Percentiles rank a stretch among this genome's conserved stretches.
These are phyloP conservation scores for Rosa persica DNA, from an alignment of 306 rosid species.

Conservation along the genomic window DNA sequence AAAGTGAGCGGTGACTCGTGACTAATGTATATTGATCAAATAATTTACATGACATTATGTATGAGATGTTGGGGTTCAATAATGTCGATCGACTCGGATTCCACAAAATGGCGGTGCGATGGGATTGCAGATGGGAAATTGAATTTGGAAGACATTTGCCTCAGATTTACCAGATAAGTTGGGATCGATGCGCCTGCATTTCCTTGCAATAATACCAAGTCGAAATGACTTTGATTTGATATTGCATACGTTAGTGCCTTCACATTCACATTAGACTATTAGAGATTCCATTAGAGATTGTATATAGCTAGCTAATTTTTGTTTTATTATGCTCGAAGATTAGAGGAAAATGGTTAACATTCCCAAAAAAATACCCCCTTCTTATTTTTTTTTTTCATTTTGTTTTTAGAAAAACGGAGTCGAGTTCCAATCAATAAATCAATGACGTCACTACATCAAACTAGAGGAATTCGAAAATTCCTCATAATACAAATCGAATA, in stretches of 20 bases:
- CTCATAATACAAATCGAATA: no score
- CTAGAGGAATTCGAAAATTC: no score
- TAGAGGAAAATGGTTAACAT: neutral
- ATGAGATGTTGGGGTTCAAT: neutral
- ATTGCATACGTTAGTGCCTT: neutral
- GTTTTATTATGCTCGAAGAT: neutral
- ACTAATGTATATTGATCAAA: neutral
- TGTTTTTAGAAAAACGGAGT: no score
- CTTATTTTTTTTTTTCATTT: neutral
- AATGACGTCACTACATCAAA: no score
- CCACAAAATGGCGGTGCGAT: neutral
- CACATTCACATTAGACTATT: neutral
- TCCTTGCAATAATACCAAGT: slow-evolving; percentile 1
- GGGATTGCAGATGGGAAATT: slow-evolving; percentile 12
- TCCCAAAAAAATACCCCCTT: neutral
- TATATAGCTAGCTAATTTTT: neutral
- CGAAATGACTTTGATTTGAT: slow-evolving; percentile 38
- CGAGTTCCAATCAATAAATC: no score
- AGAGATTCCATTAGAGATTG: no score
- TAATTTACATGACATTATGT: neutral
- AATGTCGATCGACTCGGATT: neutral
- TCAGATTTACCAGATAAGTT: slow-evolving; percentile 29
- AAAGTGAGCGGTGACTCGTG: neutral
- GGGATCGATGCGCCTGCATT: slow-evolving; percentile 16
- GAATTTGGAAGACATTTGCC: slow-evolving; percentile 21